Evolutionary conservation across 2,329 filamentous ascomycete species (phyloP).

Genomic region (Exserohilum rostratum): DNA sequence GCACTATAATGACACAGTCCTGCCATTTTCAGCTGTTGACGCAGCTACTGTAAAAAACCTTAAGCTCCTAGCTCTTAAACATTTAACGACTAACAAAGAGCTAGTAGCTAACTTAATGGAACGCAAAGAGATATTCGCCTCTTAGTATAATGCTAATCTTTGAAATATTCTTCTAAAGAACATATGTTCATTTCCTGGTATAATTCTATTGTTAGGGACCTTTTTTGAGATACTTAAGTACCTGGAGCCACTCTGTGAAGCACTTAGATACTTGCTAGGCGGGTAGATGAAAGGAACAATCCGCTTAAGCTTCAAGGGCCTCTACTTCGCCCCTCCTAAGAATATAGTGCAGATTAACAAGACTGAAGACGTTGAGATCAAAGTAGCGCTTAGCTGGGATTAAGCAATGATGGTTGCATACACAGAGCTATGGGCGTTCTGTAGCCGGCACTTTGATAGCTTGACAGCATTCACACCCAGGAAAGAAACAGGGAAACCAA

Average conservation of each 20-base stretch:
- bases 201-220: conserved; percentile 17
- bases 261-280: conserved; percentile 20
- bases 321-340: conserved; percentile 9
- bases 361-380: background rate
- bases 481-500: conserved; percentile 11
- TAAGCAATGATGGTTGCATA: conserved; percentile 7
- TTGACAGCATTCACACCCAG: conserved; percentile 8
- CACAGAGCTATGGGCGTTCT: conserved; percentile 16
- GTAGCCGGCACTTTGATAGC: conserved; percentile 11
- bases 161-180: conserved; percentile 9
- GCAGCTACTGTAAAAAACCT: conserved; percentile 12
- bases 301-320: conserved; percentile 9
- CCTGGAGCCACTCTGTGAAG: conserved; percentile 20
- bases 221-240: conserved; percentile 27
- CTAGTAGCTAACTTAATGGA: conserved; percentile 12
- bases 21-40: conserved; percentile 13
- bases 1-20: background rate
- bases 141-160: background rate
- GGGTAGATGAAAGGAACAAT: conserved; percentile 16
- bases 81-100: conserved; percentile 10
- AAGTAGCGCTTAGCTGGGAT: background rate
- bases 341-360: conserved; percentile 4
- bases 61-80: conserved; percentile 9
- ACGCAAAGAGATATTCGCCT: conserved; percentile 13
- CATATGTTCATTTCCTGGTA: conserved; percentile 4